Conservation (phyloP, 2,329 filamentous ascomycete species). For the Colletotrichum sp. region DNA sequence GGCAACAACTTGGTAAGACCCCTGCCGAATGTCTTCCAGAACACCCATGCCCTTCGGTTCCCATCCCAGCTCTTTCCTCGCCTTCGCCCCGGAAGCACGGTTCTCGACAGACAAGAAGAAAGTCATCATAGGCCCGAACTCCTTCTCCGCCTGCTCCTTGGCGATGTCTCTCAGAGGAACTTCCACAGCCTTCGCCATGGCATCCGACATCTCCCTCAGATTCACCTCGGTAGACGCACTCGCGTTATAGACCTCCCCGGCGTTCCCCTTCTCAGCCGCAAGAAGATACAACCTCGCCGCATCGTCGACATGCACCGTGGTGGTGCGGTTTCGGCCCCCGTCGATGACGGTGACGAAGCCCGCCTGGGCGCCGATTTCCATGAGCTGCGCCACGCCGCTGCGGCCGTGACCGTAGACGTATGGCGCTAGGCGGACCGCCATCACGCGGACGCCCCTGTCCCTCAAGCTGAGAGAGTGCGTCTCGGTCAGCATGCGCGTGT, state of each 20-base stretch:
- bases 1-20: conserved; percentile 29
- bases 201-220: conserved; percentile 29
- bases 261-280: conserved; percentile 23
- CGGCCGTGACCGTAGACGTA: background rate
- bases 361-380: background rate
- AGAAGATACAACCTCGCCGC: background rate
- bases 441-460: background rate
- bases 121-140: conserved; percentile 35
- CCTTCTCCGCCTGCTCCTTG: conserved; percentile 26
- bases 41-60: conserved; percentile 34
- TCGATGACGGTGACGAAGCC: background rate
- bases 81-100: conserved; percentile 39
- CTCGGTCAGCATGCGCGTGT: background rate
- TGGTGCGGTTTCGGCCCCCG: background rate
- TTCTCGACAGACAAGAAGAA: conserved; percentile 37
- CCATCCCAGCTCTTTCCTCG: conserved; percentile 43
- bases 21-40: conserved; percentile 35
- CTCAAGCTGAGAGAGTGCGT: accelerated
- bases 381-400: background rate
- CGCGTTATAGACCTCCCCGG: conserved; percentile 40
- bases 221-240: conserved; percentile 33
- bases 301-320: background rate
- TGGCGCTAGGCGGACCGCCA: background rate
- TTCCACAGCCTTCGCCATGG: conserved; percentile 26
- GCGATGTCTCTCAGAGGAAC: conserved; percentile 27